Base-by-base conservation (phyloP, 345 rosid genomes). In the Acer campestre region DNA sequence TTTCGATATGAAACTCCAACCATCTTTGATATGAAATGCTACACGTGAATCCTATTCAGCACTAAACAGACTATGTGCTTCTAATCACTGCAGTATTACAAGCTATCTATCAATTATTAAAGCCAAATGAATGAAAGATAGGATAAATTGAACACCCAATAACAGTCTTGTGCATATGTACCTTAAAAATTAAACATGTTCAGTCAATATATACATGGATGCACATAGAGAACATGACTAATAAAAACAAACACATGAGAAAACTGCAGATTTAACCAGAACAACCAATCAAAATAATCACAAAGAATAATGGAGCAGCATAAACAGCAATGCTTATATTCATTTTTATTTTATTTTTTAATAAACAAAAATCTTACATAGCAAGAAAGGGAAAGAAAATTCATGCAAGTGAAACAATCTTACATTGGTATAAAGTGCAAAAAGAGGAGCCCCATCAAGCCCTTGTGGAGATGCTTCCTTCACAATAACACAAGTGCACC, bases 371-470 rank as follows among this genome's bases (percentile, higher is more conserved):
- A 42, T 9, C 10, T 42, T 27, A 5, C 29, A 29, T 27, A 12
- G 17, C 12, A 16, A 16, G 17, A n/a, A 65, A 65, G 38, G 13
- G 27, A 22, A 17, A 11, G 22, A 44, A 10, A n/a, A 22, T 35
- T 35, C 38, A 68, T n/a, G 9, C 10, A 46, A 20, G 18, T 7
- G 7, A 8, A 71, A 58, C 71, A 62, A 42, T 64, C 91, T 87
- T 84, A 95, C 99, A 82, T 89, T 87, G 62, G 98, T 95, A 76
- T 91, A 93, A 38, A 95, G 91, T 17, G 98, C 88, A 84, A 87
- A 95, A 20, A 90, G 78, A 70, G 89, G 71, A 69, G 94, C 98
- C 6, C 88, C 88, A 8, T 61, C 51, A 17, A 88, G 80, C 17
- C 90, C 95, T 12, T 84, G 83, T 12, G 90, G 83, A 40, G 82